phyloP scores from a whole-genome alignment of 2,329 filamentous ascomycete species.

The Stagonosporopsis rhizophila region DNA sequence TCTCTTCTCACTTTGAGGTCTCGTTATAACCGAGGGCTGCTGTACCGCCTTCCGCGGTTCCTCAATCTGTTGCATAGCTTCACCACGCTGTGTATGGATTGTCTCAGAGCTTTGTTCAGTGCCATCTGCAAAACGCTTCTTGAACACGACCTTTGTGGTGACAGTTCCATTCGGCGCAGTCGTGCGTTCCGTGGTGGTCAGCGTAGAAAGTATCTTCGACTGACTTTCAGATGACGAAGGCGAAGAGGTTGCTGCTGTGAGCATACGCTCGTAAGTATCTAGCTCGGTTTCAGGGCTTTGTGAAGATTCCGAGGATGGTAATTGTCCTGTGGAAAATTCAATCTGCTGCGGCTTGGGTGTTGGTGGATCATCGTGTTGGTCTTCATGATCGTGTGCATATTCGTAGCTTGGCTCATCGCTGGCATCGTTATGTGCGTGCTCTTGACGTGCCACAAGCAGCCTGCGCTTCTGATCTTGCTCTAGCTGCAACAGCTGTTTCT shows the following conservation, averaged over 20 bases:
- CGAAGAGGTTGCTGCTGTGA: slow-evolving; percentile 39
- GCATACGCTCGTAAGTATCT: slow-evolving; percentile 61
- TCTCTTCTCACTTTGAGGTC: slow-evolving; percentile 23
- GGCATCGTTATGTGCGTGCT: background rate
- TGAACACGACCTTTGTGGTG: slow-evolving; percentile 64
- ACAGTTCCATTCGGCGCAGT: slow-evolving; percentile 64
- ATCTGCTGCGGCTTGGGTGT: slow-evolving; percentile 30
- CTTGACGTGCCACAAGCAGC: background rate
- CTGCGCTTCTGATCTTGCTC: slow-evolving; percentile 1
- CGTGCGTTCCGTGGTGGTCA: slow-evolving; percentile 64
- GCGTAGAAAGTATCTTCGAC: slow-evolving; percentile 59
- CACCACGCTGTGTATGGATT: slow-evolving; percentile 53
- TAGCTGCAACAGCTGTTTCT: slow-evolving; percentile 7
- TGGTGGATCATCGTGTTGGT: slow-evolving; percentile 46
- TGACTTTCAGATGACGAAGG: slow-evolving; percentile 6
- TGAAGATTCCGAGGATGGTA: background rate
- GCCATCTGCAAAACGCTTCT: slow-evolving; percentile 66
- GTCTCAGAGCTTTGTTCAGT: slow-evolving; percentile 66
- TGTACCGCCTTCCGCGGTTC: slow-evolving; percentile 24
- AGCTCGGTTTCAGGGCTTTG: slow-evolving; percentile 53
- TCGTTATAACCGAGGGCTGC: background rate
- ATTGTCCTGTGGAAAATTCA: slow-evolving; percentile 3
- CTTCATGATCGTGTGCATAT: slow-evolving; percentile 42
- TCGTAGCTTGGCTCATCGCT: slow-evolving; percentile 44
- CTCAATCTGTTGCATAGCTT: slow-evolving; percentile 18